Evolutionary conservation across 441 rosid genomes (phyloP).

Genomic region (Jatropha multifida): DNA sequence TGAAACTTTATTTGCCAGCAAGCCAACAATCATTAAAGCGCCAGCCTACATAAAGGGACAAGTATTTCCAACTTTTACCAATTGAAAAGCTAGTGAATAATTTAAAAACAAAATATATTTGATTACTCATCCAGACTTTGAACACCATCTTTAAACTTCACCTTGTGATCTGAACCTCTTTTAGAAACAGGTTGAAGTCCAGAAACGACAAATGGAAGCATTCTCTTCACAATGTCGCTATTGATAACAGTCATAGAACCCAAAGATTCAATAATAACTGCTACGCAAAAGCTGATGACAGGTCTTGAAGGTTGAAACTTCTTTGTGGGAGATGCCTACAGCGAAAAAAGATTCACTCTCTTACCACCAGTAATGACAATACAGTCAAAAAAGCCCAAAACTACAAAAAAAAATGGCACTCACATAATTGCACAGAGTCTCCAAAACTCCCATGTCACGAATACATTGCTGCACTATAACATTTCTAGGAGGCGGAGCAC

Average conservation of each 20-base stretch:
- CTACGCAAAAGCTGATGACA: slow-evolving; percentile 73
- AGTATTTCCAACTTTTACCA: slow-evolving; percentile 17
- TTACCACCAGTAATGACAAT: slow-evolving; percentile 15
- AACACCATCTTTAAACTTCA: slow-evolving; percentile 27
- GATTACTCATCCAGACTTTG: neutral
- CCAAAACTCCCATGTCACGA: slow-evolving; percentile 83
- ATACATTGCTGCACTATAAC: slow-evolving; percentile 91
- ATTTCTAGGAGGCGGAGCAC: slow-evolving; percentile 88
- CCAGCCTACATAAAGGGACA: slow-evolving; percentile 61
- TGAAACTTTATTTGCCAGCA: slow-evolving; percentile 69
- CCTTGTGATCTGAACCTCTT: slow-evolving; percentile 82
- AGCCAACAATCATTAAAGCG: slow-evolving; percentile 83
- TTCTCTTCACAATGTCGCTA: slow-evolving; percentile 70
- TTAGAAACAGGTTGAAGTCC: slow-evolving; percentile 67
- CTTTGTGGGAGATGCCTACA: slow-evolving; percentile 75
- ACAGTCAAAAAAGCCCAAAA: slow-evolving; percentile 11
- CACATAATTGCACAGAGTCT: slow-evolving; percentile 83
- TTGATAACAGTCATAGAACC: slow-evolving; percentile 62
- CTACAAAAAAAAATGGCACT: slow-evolving; percentile 29
- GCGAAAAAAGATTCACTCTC: slow-evolving; percentile 14
- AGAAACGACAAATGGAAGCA: slow-evolving; percentile 77
- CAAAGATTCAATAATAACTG: slow-evolving; percentile 75
- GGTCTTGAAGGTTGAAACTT: slow-evolving; percentile 71
- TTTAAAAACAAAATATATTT: slow-evolving; percentile 2
- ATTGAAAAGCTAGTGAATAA: neutral